These are phyloP conservation scores for Penicillium lagena DNA, from an alignment of 495 filamentous ascomycete species.

Conservation along the genomic window DNA sequence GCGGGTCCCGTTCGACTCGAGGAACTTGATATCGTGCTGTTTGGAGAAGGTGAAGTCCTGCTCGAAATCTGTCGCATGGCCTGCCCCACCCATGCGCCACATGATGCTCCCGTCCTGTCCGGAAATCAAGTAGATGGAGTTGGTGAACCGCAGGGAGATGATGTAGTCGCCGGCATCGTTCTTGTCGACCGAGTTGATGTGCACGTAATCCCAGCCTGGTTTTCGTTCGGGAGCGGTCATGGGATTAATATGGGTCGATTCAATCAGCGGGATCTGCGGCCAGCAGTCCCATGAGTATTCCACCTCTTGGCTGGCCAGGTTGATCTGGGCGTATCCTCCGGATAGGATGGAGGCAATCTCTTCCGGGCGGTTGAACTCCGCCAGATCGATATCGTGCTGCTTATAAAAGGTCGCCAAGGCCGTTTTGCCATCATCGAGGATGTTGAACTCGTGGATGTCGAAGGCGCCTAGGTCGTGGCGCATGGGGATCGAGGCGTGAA, in stretches of 20 bases:
- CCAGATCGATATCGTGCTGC: slow-evolving; percentile 29
- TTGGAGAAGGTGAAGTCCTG: slow-evolving; percentile 49
- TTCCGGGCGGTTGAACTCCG: slow-evolving; percentile 23
- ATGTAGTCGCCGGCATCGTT: slow-evolving; percentile 48
- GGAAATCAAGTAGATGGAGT: slow-evolving; percentile 51
- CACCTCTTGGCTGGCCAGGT: slow-evolving; percentile 32
- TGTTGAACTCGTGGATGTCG: slow-evolving; percentile 42
- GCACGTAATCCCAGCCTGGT: slow-evolving; percentile 52
- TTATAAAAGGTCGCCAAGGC: slow-evolving; percentile 41
- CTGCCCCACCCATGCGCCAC: slow-evolving; percentile 48
- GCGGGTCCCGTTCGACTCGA: slow-evolving; percentile 34
- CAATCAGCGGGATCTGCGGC: slow-evolving; percentile 22
- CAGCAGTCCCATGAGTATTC: slow-evolving; percentile 39
- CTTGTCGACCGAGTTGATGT: slow-evolving; percentile 56
- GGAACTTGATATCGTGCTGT: slow-evolving; percentile 53
- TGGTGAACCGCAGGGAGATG: slow-evolving; percentile 49
- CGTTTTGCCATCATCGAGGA: slow-evolving; percentile 26
- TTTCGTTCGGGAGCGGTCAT: not conserved
- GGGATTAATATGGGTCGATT: slow-evolving; percentile 9
- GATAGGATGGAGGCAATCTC: slow-evolving; percentile 25
- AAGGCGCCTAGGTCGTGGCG: slow-evolving; percentile 24
- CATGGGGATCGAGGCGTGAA: slow-evolving; percentile 25
- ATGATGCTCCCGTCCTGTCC: slow-evolving; percentile 48
- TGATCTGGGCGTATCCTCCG: slow-evolving; percentile 35
- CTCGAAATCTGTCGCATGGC: slow-evolving; percentile 22